These are phyloP conservation scores for Phragmites australis DNA, from an alignment of 176 grass and related monocot genomes.

Conservation along the genomic window DNA sequence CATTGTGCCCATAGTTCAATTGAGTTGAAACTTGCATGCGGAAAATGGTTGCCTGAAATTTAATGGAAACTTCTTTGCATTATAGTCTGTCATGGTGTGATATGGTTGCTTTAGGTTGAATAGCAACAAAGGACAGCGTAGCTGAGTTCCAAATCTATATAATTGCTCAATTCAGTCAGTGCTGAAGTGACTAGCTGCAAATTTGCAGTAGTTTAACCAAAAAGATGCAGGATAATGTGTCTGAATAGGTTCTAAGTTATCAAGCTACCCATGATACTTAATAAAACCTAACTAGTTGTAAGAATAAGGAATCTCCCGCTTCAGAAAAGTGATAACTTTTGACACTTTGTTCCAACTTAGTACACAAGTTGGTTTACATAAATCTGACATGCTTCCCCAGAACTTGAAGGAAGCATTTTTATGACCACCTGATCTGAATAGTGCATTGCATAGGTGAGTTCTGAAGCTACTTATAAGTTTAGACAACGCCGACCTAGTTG, in stretches of 20 bases:
- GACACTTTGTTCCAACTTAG: constrained; percentile 6
- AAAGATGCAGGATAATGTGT: not conserved
- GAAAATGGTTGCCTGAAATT: not conserved
- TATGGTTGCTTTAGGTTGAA: not conserved
- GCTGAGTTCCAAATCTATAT: not conserved
- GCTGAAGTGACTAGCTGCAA: constrained; percentile 5
- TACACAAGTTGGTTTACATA: constrained; percentile 13
- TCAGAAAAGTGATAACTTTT: constrained; percentile 19
- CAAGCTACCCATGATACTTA: constrained; percentile 5
- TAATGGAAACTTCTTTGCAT: not conserved
- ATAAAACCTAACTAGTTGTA: constrained; percentile 11
- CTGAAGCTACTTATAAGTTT: constrained; percentile 1
- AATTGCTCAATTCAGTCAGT: not conserved
- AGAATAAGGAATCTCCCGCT: constrained; percentile 3
- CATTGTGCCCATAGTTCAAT: not conserved
- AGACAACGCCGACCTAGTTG: not conserved
- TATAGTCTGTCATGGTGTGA: not conserved
- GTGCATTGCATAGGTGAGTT: not conserved
- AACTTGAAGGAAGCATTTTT: not conserved
- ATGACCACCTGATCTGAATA: not conserved
- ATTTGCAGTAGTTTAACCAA: not conserved
- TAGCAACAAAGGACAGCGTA: not conserved
- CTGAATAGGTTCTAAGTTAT: constrained; percentile 13
- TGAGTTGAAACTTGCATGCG: not conserved
- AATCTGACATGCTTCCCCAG: not conserved